A percentile compares a stretch with the other conserved stretches of the same genome.
Conservation (phyloP, 192 early-diverging fungal genomes). For the Coemansia biformis region DNA sequence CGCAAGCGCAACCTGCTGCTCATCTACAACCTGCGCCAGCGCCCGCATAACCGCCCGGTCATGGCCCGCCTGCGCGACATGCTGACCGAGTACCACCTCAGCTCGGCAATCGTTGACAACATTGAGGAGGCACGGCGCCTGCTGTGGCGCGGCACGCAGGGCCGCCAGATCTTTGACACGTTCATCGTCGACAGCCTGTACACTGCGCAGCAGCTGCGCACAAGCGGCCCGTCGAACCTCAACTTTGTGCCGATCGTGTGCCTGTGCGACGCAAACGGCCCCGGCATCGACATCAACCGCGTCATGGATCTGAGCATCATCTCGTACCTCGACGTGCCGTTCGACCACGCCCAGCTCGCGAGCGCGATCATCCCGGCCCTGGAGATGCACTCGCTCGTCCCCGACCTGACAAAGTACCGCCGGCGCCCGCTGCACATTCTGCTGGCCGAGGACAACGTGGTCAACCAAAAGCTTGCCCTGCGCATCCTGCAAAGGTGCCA, state of each 20-base stretch:
- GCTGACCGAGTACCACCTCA: constrained; percentile 53
- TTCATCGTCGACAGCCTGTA: constrained; percentile 62
- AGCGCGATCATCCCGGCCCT: constrained; percentile 68
- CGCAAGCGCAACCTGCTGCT: constrained; percentile 62
- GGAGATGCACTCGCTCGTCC: constrained; percentile 59
- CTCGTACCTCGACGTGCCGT: constrained; percentile 64
- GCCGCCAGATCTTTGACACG: constrained; percentile 54
- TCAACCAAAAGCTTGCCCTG: constrained; percentile 79
- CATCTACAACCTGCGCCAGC: constrained; percentile 54
- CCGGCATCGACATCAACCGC: constrained; percentile 35
- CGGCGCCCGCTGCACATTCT: constrained; percentile 66
- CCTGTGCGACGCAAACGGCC: constrained; percentile 32
- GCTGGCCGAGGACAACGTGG: constrained; percentile 79
- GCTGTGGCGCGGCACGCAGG: constrained; percentile 39
- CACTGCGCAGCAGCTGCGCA: constrained; percentile 58
- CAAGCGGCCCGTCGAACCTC: constrained; percentile 25
- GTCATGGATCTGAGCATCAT: constrained; percentile 63
- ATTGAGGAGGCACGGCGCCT: constrained; percentile 20
- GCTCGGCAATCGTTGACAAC: constrained; percentile 50
- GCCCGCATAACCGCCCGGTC: constrained; percentile 18
- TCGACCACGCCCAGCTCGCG: constrained; percentile 57
- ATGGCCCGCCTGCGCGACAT: constrained; percentile 42
- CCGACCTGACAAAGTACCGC: constrained; percentile 58
- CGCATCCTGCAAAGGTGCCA: constrained; percentile 71
- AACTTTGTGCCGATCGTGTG: constrained; percentile 74